Percentiles rank a stretch among this genome's conserved stretches.
These are phyloP conservation scores for Quercus lobata DNA, from an alignment of 331 rosid species.

Conservation along the genomic window DNA sequence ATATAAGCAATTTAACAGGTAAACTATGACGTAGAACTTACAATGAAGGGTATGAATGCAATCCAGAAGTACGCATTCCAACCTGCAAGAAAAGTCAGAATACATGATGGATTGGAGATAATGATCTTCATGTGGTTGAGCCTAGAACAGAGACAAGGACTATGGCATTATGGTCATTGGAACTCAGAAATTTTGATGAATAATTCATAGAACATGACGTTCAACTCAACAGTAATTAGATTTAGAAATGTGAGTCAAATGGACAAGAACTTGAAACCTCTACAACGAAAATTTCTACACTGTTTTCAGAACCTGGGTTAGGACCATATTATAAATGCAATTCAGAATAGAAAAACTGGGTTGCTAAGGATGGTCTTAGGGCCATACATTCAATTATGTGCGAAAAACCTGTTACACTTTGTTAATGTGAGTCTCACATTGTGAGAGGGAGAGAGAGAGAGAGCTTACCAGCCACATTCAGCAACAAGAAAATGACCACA, in stretches of 20 bases:
- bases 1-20: background rate
- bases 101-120: background rate
- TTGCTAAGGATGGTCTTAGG: too few species aligned
- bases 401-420: background rate
- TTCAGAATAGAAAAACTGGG: too few species aligned
- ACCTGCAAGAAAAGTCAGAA: conserved; percentile 29
- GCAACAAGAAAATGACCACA: conserved; percentile 46
- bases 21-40: conserved; percentile 20
- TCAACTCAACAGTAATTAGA: background rate
- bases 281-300: background rate
- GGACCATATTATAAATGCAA: too few species aligned
- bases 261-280: background rate
- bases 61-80: conserved; percentile 54
- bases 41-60: conserved; percentile 47
- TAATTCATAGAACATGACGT: background rate
- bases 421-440: background rate
- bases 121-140: background rate
- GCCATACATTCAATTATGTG: too few species aligned
- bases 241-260: background rate
- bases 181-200: background rate
- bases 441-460: background rate
- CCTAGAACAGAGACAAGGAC: background rate
- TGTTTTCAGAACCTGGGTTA: too few species aligned
- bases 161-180: background rate
- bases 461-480: conserved; percentile 41